Evolutionary conservation across 2,329 filamentous ascomycete species (phyloP).

Genomic region (Fusarium xylarioides): DNA sequence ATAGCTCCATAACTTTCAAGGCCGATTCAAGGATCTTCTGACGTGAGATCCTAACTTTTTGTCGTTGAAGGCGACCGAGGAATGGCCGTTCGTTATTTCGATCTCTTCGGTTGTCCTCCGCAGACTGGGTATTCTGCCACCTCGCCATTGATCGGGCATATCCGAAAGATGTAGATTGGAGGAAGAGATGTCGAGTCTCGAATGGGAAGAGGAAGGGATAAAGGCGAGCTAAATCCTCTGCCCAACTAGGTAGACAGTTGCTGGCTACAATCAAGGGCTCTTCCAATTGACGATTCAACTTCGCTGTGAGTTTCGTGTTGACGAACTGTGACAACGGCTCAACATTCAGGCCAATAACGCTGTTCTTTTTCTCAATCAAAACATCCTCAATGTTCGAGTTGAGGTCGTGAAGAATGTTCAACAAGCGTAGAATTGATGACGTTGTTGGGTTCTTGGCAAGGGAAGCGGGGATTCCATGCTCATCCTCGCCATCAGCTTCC

Average conservation of each 20-base stretch:
- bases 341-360: conserved; percentile 73
- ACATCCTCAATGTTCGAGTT: conserved; percentile 96
- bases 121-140: conserved; percentile 91
- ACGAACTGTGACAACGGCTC: conserved; percentile 95
- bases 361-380: conserved; percentile 75
- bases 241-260: conserved; percentile 95
- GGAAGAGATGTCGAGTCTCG: conserved; percentile 93
- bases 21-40: conserved; percentile 96
- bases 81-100: conserved; percentile 91
- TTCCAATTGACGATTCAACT: conserved; percentile 95
- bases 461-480: conserved; percentile 76
- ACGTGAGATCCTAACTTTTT: conserved; percentile 97
- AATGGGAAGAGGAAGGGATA: conserved; percentile 99
- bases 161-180: conserved; percentile 97
- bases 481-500: conserved; percentile 62
- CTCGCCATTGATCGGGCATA: conserved; percentile 97
- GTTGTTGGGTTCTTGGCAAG: conserved; percentile 85
- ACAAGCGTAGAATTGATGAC: conserved; percentile 83
- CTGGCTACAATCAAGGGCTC: conserved; percentile 97
- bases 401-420: conserved; percentile 90
- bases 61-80: conserved; percentile 88
- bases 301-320: conserved; percentile 97
- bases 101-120: conserved; percentile 82
- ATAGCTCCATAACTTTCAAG: conserved; percentile 98
- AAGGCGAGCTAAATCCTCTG: conserved; percentile 89